Conservation (phyloP, 345 rosid genomes). For the Psidium guajava region DNA sequence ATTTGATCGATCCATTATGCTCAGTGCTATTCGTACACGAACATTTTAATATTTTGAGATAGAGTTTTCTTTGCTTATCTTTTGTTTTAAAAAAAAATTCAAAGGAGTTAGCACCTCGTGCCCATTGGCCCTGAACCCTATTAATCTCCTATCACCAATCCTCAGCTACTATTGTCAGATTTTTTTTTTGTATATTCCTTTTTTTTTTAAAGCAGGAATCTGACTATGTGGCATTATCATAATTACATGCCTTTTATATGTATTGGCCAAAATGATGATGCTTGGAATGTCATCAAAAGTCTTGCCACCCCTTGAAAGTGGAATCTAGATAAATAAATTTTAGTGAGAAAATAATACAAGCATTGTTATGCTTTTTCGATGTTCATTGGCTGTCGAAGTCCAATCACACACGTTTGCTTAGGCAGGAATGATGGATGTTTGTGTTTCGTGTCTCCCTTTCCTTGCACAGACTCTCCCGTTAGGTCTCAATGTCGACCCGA, state of each 20-base stretch:
- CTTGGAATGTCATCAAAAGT: not conserved
- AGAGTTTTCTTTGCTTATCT: not conserved
- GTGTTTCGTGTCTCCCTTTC: not conserved
- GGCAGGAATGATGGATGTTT: not conserved
- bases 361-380: not conserved
- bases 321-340: not conserved
- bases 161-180: not conserved
- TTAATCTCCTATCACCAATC: not conserved
- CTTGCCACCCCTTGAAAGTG: not conserved
- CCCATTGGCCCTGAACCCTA: not conserved
- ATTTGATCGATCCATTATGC: too few species aligned
- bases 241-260: not conserved
- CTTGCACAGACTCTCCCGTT: not conserved
- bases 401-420: not conserved
- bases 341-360: not conserved
- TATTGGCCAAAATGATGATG: not conserved
- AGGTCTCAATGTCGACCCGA: not conserved
- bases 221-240: not conserved
- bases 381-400: not conserved
- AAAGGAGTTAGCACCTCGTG: not conserved
- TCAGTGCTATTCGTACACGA: not conserved
- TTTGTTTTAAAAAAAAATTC: not conserved
- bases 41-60: not conserved
- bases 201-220: not conserved
- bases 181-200: not conserved